phyloP scores from a whole-genome alignment of 805 yeast species.

The Saccharomycopsis amapae region DNA sequence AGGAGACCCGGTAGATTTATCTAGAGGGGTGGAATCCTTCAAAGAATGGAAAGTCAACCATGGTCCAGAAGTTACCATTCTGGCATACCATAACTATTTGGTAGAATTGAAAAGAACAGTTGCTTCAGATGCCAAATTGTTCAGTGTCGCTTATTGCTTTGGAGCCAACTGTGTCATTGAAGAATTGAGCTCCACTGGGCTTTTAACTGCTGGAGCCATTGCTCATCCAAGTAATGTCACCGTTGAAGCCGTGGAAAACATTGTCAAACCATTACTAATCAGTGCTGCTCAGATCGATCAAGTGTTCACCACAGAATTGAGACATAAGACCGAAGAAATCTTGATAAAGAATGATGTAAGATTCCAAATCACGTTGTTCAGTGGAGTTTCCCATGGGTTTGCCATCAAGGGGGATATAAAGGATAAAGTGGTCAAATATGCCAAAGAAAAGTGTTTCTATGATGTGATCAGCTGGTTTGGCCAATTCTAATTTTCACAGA shows the following conservation, averaged over 20 bases:
- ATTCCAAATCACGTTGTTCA: constrained; percentile 55
- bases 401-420: constrained; percentile 69
- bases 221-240: constrained; percentile 80
- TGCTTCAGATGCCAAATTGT: constrained; percentile 22
- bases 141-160: constrained; percentile 73
- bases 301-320: constrained; percentile 55
- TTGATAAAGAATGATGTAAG: constrained; percentile 45
- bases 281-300: constrained; percentile 69
- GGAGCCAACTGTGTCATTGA: constrained; percentile 65
- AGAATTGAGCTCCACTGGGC: constrained; percentile 29
- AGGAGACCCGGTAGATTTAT: constrained; percentile 31
- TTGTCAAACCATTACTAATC: constrained; percentile 59
- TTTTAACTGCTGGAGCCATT: constrained; percentile 55
- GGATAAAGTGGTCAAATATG: constrained; percentile 21
- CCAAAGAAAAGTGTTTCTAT: constrained; percentile 4
- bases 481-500: background rate
- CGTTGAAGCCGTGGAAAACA: constrained; percentile 53
- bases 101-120: background rate
- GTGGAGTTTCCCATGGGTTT: constrained; percentile 69
- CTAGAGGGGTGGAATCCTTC: background rate
- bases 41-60: background rate
- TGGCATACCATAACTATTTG: background rate
- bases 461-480: constrained; percentile 12
- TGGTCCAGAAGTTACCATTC: background rate
- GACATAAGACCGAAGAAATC: constrained; percentile 53